Evolutionary conservation across 257 asterid genomes (phyloP), one percentile per base, ranked within the genome.

Genomic region (Scutellaria barbata): DNA sequence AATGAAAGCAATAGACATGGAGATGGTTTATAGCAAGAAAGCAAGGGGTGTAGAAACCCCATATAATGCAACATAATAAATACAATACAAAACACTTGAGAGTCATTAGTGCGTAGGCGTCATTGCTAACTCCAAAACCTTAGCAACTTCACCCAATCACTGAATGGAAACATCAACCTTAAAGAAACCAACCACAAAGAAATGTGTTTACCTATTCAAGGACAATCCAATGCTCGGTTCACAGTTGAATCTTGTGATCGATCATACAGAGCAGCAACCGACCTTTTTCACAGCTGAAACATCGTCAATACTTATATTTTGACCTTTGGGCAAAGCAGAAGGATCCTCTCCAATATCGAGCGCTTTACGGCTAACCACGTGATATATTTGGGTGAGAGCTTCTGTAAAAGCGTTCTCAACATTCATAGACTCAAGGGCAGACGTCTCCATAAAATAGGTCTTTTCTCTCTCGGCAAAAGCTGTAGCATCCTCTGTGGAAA

Each of bases 371-470:
- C 90, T 78, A 37, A 87, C 87, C 51, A 87, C 93, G 41, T 77
- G 86, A 63, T 87, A 81, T 72, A 87, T 83, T 75, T 87, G 87
- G 0, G 86, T 74, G 20, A 87, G 83, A n/a, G 80, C 90, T 72
- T 87, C 93, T 0, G 90, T 87, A 74, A 87, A 87, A 8, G 93
- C 87, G 51, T 81, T 85, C 81, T 87, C 93, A 14, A 87, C 93
- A 10, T 87, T 87, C 87, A 85, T 20, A n/a, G 90, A 85, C 72
- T 87, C 93, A 0, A 87, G 90, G 25, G 93, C 93, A 6, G 93
- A 87, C 8, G 93, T 87, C 76, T 87, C 93, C 85, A 87, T 85
- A 20, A 85, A 87, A 61, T 75, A 87, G n/a, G 84, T 79, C 8
- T 69, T 85, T 60, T 85, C 90, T 69, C 79, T 83, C 81, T 85